Evolutionary conservation across 805 yeast species (phyloP).

Genomic region (Sugiyamaella smithiae): DNA sequence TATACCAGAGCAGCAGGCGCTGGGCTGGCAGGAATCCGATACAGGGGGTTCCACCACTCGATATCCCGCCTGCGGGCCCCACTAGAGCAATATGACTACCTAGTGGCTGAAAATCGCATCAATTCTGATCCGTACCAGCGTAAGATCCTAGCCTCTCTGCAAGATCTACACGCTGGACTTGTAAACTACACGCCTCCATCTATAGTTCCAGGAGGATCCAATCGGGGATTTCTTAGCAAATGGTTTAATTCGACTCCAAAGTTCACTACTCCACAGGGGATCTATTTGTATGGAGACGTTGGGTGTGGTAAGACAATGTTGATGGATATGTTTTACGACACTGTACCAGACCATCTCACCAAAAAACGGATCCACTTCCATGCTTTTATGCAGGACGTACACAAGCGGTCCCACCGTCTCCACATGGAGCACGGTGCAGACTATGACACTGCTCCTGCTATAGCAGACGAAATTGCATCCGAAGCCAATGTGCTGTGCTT

Average conservation of each 20-base stretch:
- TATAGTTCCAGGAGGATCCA: slow-evolving; percentile 47
- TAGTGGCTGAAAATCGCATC: slow-evolving; percentile 32
- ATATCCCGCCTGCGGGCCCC: slow-evolving; percentile 24
- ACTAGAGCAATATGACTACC: slow-evolving; percentile 34
- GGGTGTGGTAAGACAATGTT: slow-evolving; percentile 99
- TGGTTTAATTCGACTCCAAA: slow-evolving; percentile 20
- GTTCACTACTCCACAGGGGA: slow-evolving; percentile 62
- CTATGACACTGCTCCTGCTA: slow-evolving; percentile 75
- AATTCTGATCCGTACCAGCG: slow-evolving; percentile 80
- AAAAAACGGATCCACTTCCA: slow-evolving; percentile 89
- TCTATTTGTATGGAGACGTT: slow-evolving; percentile 93
- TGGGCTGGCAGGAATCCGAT: neutral
- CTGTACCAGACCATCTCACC: slow-evolving; percentile 74
- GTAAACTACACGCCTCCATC: slow-evolving; percentile 57
- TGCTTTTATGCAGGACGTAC: slow-evolving; percentile 93
- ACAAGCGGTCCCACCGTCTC: slow-evolving; percentile 79
- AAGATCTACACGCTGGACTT: slow-evolving; percentile 56
- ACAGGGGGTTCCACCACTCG: neutral
- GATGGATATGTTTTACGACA: slow-evolving; percentile 89
- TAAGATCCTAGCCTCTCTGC: slow-evolving; percentile 60
- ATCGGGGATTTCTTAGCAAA: slow-evolving; percentile 31
- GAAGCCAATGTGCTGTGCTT: slow-evolving; percentile 80
- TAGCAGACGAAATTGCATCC: slow-evolving; percentile 81
- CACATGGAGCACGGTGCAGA: slow-evolving; percentile 63
- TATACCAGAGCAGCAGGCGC: no score